phyloP scores from a whole-genome alignment of 257 asterid genomes.

The Vinca minor region DNA sequence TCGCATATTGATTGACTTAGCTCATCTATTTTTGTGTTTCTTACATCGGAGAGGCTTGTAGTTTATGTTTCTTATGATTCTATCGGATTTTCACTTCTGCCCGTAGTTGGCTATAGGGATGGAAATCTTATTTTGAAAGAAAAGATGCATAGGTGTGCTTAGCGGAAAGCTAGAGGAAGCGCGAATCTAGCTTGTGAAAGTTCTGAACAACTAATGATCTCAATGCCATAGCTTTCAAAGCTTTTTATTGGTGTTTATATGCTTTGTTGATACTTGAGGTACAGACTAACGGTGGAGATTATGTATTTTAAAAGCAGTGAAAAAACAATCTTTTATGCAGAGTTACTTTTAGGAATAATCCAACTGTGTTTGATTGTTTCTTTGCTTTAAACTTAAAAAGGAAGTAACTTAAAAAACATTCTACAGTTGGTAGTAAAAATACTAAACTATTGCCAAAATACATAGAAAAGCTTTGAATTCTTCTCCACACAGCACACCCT shows the following conservation, averaged over 20 bases:
- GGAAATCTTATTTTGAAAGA: neutral
- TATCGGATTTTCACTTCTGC: too few species aligned
- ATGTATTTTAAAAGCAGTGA: neutral
- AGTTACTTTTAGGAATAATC: too few species aligned
- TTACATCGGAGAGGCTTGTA: neutral
- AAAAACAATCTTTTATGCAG: neutral
- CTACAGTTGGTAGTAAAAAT: neutral
- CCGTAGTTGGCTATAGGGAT: too few species aligned
- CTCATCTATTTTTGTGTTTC: neutral
- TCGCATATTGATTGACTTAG: neutral
- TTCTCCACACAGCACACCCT: neutral
- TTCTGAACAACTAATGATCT: neutral
- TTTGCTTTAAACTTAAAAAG: neutral
- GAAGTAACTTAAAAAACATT: neutral
- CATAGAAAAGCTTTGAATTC: neutral
- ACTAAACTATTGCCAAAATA: neutral
- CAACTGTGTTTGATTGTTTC: neutral
- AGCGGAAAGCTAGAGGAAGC: neutral
- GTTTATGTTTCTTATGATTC: neutral
- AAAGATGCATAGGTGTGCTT: neutral
- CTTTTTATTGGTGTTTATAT: neutral
- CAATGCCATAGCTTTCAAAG: neutral
- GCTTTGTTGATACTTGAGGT: neutral
- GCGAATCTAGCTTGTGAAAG: neutral
- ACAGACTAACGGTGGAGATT: neutral